Evolutionary conservation across 2,329 filamentous ascomycete species (phyloP), one percentile per base, ranked within the genome.

Genomic region (Xylariaceae sp.): DNA sequence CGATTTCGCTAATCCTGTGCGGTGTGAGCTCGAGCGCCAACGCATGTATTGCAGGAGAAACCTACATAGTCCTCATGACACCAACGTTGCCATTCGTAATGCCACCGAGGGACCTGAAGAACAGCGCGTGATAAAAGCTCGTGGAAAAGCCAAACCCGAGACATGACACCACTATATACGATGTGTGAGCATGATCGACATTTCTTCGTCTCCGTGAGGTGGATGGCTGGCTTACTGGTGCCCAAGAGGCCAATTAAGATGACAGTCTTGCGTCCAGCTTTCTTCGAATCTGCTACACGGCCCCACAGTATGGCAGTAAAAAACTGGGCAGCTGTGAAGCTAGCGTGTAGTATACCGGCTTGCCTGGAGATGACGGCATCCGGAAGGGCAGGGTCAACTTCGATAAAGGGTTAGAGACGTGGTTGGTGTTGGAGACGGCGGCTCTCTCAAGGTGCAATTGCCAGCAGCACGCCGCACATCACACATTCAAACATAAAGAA

Each of bases 301-400:
- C 90, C 90, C 90, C 90, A 95, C 56, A 89, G 70, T 68, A 95
- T 85, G 2, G 89, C 89, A 1, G 89, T 95, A 19, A 89, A 67
- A 65, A 92, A 92, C 68, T 96, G 90, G 0, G 87, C 86, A 0
- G 85, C 86, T 0, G 88, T 92, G 67, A 95, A 95, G 37, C 84
- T 85, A 12, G 87, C 89, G 45, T 88, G 84, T 21, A 95, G 75
- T 2, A 95, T 73, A 37, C 90, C 90, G 1, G 88, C 87, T 68
- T 94, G 89, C 18, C 80, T 78, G 0, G 90, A 83, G 60, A 95
- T 91, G 1, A 80, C 83, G 21, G 88, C 78, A 61, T 79, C 74
- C 0, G 80, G 70, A 13, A 81, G 72, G 9, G 64, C 70, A 0
- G 76, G 72, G 54, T 80, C 74, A 63, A 95, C 55, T 57, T 37